Base-by-base conservation (phyloP, 192 early-diverging fungal species). In the Coemansia sp. region DNA sequence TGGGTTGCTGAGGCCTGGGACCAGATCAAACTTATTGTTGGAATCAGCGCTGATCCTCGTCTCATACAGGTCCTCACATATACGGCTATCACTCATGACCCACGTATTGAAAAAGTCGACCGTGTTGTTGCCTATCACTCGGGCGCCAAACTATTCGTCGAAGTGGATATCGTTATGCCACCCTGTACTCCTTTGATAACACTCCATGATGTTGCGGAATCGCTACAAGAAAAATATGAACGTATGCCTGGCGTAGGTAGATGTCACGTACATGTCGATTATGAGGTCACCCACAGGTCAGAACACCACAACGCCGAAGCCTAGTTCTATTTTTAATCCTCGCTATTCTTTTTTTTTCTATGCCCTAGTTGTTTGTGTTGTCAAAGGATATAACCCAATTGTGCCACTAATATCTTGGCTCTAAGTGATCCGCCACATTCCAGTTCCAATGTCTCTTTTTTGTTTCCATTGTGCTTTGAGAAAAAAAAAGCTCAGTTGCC, bases 151-250 rank as follows among this genome's bases (percentile, higher is more conserved):
- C 82, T 94, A 60, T 95, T 93, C 89, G 95, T 96, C 16, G 97
- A 99, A 65, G 93, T 99, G 8, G 96, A 99, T 82, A 95, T 99
- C 70, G 95, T 99, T 18, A 88, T 98, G 80, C 90, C 93, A 31
- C 91, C 92, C 1, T 88, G 88, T 18, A 97, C 95, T 64, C 85
- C 91, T 41, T 77, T 99, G 66, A 67, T 85, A 13, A 89, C 90
- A 42, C 85, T 92, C n/a, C 97, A 99, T 73, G 97, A 98, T 71
- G 93, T 99, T 65, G 94, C 93, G 15, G 95, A 97, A 74, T 82
- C 86, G 70, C 86, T 98, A 55, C 95, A 99, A 78, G 88, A 90
- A 59, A 95, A 95, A 79, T 79, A 97, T 27, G 97, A 98, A 74
- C 84, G 79, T 7, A 72, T 99, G 43, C 88, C 90, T 4, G 89